These are phyloP conservation scores for Carex cristatella DNA, from an alignment of 176 grass and related monocot genomes.

Conservation along the genomic window DNA sequence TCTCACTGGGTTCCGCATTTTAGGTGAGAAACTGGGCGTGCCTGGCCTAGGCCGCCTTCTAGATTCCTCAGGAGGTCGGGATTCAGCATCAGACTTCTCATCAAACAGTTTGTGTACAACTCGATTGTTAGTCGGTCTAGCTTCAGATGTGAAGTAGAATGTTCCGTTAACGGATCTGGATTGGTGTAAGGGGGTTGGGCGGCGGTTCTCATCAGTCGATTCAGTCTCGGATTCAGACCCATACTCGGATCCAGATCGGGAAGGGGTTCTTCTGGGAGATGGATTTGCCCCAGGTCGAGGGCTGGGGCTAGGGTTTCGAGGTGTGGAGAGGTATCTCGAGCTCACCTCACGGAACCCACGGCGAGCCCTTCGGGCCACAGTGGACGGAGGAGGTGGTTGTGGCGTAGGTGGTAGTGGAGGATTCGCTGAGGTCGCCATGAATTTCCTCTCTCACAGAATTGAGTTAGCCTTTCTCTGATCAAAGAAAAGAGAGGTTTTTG, in stretches of 20 bases:
- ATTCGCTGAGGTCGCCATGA: conserved; percentile 4
- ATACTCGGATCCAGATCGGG: conserved; percentile 12
- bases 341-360: conserved; percentile 63
- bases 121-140: conserved; percentile 17
- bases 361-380: conserved; percentile 33
- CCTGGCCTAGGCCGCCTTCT: conserved; percentile 23
- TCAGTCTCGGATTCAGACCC: conserved; percentile 14
- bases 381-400: conserved; percentile 13
- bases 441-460: neutral
- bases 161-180: conserved; percentile 8
- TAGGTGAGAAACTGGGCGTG: conserved; percentile 13
- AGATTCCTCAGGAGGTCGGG: neutral
- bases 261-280: conserved; percentile 31
- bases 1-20: neutral
- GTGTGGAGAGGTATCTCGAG: conserved; percentile 74
- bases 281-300: conserved; percentile 21
- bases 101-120: conserved; percentile 68
- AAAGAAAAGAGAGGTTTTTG: neutral
- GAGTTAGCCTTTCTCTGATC: neutral
- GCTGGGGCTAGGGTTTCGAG: conserved; percentile 29
- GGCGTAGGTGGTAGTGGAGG: conserved; percentile 19
- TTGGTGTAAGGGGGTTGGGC: neutral
- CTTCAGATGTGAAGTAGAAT: conserved; percentile 24
- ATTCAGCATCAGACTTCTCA: conserved; percentile 27
- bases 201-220: conserved; percentile 75